Evolutionary conservation across 1,284 basidiomycete genomes (phyloP).

Genomic region (Golubevia sp.): DNA sequence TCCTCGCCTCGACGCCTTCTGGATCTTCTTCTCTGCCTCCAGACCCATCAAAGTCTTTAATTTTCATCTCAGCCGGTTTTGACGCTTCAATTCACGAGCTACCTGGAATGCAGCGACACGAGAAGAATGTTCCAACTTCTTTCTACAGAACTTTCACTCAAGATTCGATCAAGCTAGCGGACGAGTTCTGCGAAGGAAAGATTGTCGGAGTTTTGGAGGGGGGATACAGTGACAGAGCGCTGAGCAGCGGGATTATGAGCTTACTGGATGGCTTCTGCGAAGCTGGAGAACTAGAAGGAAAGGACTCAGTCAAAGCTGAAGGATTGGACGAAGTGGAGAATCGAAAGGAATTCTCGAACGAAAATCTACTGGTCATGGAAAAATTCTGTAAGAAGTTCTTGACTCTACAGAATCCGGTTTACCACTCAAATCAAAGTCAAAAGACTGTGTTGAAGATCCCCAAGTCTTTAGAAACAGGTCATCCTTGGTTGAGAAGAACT

Average conservation of each 20-base stretch:
- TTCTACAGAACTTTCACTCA: constrained; percentile 53
- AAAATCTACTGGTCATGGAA: neutral
- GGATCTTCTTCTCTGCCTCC: constrained; percentile 1
- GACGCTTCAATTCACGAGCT: constrained; percentile 59
- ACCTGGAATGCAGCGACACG: constrained; percentile 59
- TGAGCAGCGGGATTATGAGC: constrained; percentile 33
- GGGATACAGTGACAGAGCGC: constrained; percentile 56
- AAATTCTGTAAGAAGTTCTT: too few relatives aligned
- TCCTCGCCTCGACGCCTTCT: constrained; percentile 25
- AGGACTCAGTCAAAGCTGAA: too few relatives aligned
- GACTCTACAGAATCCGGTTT: too few relatives aligned
- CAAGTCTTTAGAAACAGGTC: too few relatives aligned
- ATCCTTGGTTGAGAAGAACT: too few relatives aligned
- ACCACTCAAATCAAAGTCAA: too few relatives aligned
- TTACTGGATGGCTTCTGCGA: too few relatives aligned
- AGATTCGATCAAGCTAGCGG: constrained; percentile 44
- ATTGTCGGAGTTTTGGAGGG: constrained; percentile 55
- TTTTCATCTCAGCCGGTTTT: constrained; percentile 54
- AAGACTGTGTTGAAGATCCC: too few relatives aligned
- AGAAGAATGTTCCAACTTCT: constrained; percentile 49
- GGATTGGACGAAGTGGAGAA: too few relatives aligned
- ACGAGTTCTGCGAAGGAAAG: constrained; percentile 35
- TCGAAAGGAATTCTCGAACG: too few relatives aligned
- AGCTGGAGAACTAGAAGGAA: too few relatives aligned
- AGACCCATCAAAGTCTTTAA: constrained; percentile 22